Conservation (phyloP, 805 yeast genomes). For the Maudiozyma serrabonitensis region DNA sequence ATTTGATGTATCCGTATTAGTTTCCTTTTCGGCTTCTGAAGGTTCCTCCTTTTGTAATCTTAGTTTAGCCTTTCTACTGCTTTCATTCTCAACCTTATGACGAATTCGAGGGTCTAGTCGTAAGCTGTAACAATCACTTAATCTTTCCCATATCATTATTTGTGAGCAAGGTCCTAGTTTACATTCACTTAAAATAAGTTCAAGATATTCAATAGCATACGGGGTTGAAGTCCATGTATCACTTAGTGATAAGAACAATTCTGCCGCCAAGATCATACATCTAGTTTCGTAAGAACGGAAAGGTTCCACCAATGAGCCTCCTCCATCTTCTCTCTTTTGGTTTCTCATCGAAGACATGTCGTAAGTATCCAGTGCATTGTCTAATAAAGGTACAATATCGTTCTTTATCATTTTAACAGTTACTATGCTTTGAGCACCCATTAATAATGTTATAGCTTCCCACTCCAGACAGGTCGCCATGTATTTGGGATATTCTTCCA, state of each 20-base stretch:
- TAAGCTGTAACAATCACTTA: conserved; percentile 41
- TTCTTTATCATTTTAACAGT: conserved; percentile 35
- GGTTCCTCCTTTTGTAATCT: background rate
- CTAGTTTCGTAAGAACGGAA: conserved; percentile 55
- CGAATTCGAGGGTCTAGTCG: conserved; percentile 33
- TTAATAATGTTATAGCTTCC: conserved; percentile 62
- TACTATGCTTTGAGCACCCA: conserved; percentile 40
- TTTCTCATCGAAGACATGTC: conserved; percentile 27
- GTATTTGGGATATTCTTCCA: conserved; percentile 39
- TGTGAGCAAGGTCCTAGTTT: conserved; percentile 38
- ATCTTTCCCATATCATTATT: conserved; percentile 43
- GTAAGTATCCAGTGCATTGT: conserved; percentile 23
- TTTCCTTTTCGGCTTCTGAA: background rate
- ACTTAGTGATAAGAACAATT: conserved; percentile 43
- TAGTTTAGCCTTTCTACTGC: conserved; percentile 3
- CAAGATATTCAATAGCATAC: conserved; percentile 35
- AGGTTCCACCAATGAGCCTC: conserved; percentile 1
- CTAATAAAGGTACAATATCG: conserved; percentile 36
- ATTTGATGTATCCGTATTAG: background rate
- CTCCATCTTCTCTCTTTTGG: background rate
- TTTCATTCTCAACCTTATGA: conserved; percentile 15
- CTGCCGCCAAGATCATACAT: conserved; percentile 57
- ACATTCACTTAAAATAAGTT: conserved; percentile 37
- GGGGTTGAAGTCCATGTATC: conserved; percentile 37
- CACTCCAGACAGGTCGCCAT: conserved; percentile 79